Conservation (phyloP, 2,329 filamentous ascomycete genomes). For the Fusarium graminum region DNA sequence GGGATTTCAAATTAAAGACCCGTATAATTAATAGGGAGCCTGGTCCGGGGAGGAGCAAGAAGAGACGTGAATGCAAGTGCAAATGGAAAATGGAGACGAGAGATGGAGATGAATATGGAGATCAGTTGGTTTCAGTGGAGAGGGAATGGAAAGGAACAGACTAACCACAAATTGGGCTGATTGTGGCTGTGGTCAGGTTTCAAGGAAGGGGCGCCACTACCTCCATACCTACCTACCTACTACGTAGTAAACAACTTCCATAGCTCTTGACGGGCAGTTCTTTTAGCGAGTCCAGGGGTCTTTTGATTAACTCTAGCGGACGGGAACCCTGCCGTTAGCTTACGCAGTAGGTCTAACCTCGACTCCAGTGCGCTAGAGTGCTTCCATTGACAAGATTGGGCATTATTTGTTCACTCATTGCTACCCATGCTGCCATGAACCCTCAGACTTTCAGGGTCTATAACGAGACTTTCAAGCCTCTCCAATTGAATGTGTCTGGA, state of each 20-base stretch:
- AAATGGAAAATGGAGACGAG: slow-evolving; percentile 18
- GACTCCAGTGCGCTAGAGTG: neutral
- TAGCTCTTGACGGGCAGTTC: slow-evolving; percentile 10
- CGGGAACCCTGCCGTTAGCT: slow-evolving; percentile 3
- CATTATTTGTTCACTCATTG: slow-evolving; percentile 11
- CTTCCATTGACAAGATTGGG: slow-evolving; percentile 1
- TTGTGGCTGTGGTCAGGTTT: slow-evolving; percentile 42
- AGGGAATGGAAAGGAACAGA: slow-evolving; percentile 31
- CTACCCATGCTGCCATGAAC: neutral
- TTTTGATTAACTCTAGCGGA: slow-evolving; percentile 10
- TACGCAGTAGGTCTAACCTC: neutral
- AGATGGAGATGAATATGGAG: slow-evolving; percentile 29
- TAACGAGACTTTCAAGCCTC: neutral
- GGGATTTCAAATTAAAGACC: slow-evolving; percentile 4
- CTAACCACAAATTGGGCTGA: slow-evolving; percentile 35
- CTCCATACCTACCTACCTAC: too few species aligned
- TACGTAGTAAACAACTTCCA: too few species aligned
- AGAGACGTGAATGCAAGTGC: slow-evolving; percentile 12
- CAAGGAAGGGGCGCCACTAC: slow-evolving; percentile 22
- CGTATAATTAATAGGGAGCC: slow-evolving; percentile 5
- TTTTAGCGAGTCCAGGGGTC: slow-evolving; percentile 30
- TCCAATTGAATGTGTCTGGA: neutral
- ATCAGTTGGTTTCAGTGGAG: slow-evolving; percentile 34
- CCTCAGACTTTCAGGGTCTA: neutral
- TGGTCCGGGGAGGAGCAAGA: slow-evolving; percentile 2